phyloP scores from a whole-genome alignment of 306 rosid species.

The Acacia acuminata region DNA sequence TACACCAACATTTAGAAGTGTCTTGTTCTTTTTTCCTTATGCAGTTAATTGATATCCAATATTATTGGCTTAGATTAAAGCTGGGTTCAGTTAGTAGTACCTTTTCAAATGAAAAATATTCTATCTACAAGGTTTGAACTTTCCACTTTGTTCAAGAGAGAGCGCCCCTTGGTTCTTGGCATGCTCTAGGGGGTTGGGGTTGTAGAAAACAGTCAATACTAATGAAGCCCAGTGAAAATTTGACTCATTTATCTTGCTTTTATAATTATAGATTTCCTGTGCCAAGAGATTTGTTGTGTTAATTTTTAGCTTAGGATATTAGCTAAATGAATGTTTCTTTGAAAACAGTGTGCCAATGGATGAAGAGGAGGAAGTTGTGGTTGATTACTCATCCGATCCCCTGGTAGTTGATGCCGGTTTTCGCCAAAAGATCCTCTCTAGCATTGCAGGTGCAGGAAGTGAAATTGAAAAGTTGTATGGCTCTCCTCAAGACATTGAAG shows the following conservation, averaged over 20 bases:
- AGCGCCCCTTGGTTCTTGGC: neutral
- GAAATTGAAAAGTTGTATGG: slow-evolving; percentile 90
- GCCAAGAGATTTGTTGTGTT: neutral
- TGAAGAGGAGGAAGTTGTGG: slow-evolving; percentile 76
- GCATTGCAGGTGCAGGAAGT: slow-evolving; percentile 90
- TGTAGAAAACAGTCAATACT: neutral
- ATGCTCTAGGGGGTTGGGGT: neutral
- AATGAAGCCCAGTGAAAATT: neutral
- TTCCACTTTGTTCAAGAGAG: neutral
- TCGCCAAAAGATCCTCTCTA: slow-evolving; percentile 71
- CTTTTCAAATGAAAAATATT: neutral
- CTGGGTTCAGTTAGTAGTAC: neutral
- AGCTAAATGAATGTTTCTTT: slow-evolving; percentile 24
- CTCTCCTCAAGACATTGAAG: slow-evolving; percentile 96
- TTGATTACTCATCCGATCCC: slow-evolving; percentile 83
- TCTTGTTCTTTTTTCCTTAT: neutral
- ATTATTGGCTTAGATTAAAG: neutral
- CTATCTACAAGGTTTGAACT: neutral
- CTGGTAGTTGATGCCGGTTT: slow-evolving; percentile 62
- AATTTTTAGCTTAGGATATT: slow-evolving; percentile 4
- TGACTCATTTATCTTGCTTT: neutral
- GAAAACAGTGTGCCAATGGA: slow-evolving; percentile 87
- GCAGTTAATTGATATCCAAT: neutral
- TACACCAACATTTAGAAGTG: neutral
- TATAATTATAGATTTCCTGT: neutral